Base-by-base conservation (phyloP, 768 basidiomycete genomes). In the Pleurotus tuoliensis region DNA sequence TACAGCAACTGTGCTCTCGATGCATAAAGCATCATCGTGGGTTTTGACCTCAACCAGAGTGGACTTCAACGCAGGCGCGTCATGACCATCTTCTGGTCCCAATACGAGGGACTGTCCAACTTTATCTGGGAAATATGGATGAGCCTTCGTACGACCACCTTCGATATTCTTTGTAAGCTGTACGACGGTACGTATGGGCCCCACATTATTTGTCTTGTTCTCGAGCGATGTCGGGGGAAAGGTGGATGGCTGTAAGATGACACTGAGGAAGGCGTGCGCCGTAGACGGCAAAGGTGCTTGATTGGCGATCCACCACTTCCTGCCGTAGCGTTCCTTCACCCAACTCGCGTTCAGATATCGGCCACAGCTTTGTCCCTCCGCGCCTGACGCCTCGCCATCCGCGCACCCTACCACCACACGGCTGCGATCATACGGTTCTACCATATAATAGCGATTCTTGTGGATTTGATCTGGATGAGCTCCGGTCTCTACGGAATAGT, bases 331-430 rank as follows among this genome's bases (percentile, higher is more conserved):
- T 65, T 94, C 93, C 45, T 79, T 74, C n/a, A 94, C 85, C 88
- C 92, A 94, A 64, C 81, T 91, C 12, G 88, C 93, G 63, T 95
- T 94, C 37, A 95, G 66, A 67, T 94, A 95, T 47, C 81, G 71
- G 11, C 79, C 79, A 16, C 64, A 56, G 24, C 56, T 52, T 51
- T 25, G 40, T 22, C 45, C 27, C 20, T 38, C 48, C 11, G 16
- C 52, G 46, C 46, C 54, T 27, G 51, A 20, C 39, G 9, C 52
- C 46, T 61, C 64, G 38, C 66, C 63, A 15, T 52, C 61, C 38
- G 64, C 60, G 9, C 63, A 61, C 11, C 73, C 72, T 13, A 85
- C 75, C n/a, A 81, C 65, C 27, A 92, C 84, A 13, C 90, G 81
- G 0, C 89, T 93, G 48, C 89, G 81, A 70, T 95, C 90, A 66